Percentiles rank a stretch among this genome's conserved stretches.
Evolutionary conservation across 192 early-diverging fungal species (phyloP).

Genomic region (Oehlia diaphana): DNA sequence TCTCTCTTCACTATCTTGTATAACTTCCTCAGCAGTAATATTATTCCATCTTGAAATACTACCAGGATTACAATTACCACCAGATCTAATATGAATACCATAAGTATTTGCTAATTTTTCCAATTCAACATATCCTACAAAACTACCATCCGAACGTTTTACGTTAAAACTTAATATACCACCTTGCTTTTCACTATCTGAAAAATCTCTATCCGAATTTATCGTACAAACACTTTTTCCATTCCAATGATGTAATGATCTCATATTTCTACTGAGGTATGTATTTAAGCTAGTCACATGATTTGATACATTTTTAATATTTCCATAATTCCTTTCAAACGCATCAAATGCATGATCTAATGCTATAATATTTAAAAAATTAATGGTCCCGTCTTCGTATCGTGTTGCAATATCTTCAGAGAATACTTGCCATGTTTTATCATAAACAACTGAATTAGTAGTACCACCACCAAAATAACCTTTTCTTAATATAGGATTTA

Average conservation of each 20-base stretch:
- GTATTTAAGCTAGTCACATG: conserved; percentile 54
- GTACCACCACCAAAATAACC: conserved; percentile 83
- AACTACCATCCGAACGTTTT: conserved; percentile 47
- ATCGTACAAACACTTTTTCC: conserved; percentile 47
- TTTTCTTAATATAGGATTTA: conserved; percentile 49
- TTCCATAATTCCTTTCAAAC: conserved; percentile 42
- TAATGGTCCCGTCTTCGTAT: conserved; percentile 79
- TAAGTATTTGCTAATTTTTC: conserved; percentile 62
- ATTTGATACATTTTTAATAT: conserved; percentile 35
- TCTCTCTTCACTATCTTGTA: conserved; percentile 51
- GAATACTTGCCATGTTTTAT: conserved; percentile 52
- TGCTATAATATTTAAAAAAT: conserved; percentile 72
- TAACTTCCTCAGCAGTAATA: conserved; percentile 54
- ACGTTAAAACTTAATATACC: conserved; percentile 75
- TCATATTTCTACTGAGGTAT: conserved; percentile 47
- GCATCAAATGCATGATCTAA: conserved; percentile 69
- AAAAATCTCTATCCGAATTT: conserved; percentile 36
- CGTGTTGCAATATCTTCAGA: conserved; percentile 41
- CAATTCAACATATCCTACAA: conserved; percentile 65
- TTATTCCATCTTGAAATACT: conserved; percentile 65
- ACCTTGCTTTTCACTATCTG: conserved; percentile 43
- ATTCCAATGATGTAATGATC: conserved; percentile 51
- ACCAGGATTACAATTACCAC: conserved; percentile 83
- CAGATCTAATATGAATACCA: conserved; percentile 68
- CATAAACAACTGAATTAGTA: not conserved